These are phyloP conservation scores for Crithidia fasciculata DNA, from an alignment of 208 protist species.

Conservation along the genomic window DNA sequence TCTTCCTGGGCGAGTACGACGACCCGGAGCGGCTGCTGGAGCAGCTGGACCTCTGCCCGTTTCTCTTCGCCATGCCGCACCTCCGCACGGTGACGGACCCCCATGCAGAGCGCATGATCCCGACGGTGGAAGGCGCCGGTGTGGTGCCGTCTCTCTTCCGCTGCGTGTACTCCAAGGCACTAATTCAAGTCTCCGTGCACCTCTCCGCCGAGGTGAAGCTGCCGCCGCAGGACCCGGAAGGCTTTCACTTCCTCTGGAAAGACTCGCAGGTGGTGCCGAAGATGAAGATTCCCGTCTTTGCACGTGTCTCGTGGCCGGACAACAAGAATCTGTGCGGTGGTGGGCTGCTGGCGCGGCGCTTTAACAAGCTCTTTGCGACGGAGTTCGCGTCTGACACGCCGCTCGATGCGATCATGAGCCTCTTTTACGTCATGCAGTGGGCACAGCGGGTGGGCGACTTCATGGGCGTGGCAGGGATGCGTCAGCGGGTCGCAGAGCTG, in stretches of 20 bases:
- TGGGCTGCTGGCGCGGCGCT: slow-evolving; percentile 62
- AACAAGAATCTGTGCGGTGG: slow-evolving; percentile 70
- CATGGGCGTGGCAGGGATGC: slow-evolving; percentile 81
- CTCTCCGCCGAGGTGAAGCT: slow-evolving; percentile 92
- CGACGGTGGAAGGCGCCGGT: slow-evolving; percentile 82
- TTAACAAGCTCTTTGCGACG: slow-evolving; percentile 74
- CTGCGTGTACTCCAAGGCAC: slow-evolving; percentile 87
- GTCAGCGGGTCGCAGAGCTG: slow-evolving; percentile 76
- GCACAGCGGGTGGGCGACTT: slow-evolving; percentile 57
- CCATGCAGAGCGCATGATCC: slow-evolving; percentile 76
- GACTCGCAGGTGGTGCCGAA: slow-evolving; percentile 84
- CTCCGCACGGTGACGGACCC: slow-evolving; percentile 82
- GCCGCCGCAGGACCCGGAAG: slow-evolving; percentile 87
- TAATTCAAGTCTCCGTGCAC: slow-evolving; percentile 85
- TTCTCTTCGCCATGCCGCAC: slow-evolving; percentile 81
- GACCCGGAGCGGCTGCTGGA: slow-evolving; percentile 85
- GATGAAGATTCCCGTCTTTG: slow-evolving; percentile 89
- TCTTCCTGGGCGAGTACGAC: slow-evolving; percentile 90
- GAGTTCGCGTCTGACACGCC: slow-evolving; percentile 88
- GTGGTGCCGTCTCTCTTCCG: slow-evolving; percentile 86
- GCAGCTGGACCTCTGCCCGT: slow-evolving; percentile 87
- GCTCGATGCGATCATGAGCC: slow-evolving; percentile 70
- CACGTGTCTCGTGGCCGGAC: slow-evolving; percentile 83
- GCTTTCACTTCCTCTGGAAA: slow-evolving; percentile 85
- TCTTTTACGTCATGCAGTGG: slow-evolving; percentile 84